Evolutionary conservation across 2,329 filamentous ascomycete species (phyloP).

Genomic region (Canariomyces notabilis): DNA sequence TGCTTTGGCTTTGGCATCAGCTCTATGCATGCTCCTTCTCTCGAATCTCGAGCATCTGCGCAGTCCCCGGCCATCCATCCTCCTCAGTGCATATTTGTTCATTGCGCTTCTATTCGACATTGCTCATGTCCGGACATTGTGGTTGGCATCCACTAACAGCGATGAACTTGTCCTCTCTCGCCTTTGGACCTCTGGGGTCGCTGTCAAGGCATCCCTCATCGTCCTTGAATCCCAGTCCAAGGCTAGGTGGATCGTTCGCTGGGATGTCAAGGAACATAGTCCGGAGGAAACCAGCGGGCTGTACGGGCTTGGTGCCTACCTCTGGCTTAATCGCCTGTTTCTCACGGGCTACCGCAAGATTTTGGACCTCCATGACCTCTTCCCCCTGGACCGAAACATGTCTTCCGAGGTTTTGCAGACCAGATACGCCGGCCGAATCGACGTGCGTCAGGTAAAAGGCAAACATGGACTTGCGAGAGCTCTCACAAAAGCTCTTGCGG

Average conservation of each 20-base stretch:
- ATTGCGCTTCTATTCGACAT: slow-evolving; percentile 41
- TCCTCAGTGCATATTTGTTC: slow-evolving; percentile 39
- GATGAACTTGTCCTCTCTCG: slow-evolving; percentile 26
- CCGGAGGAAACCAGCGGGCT: slow-evolving; percentile 31
- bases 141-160: slow-evolving; percentile 27
- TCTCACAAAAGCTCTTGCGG: slow-evolving; percentile 28
- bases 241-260: slow-evolving; percentile 33
- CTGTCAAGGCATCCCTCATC: slow-evolving; percentile 34
- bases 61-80: slow-evolving; percentile 37
- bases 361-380: slow-evolving; percentile 31
- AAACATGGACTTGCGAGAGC: slow-evolving; percentile 29
- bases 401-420: slow-evolving; percentile 19
- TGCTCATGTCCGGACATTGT: slow-evolving; percentile 39
- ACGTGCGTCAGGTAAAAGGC: slow-evolving; percentile 12
- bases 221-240: slow-evolving; percentile 37
- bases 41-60: slow-evolving; percentile 30
- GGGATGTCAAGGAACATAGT: slow-evolving; percentile 37
- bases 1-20: slow-evolving; percentile 24
- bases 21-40: slow-evolving; percentile 30
- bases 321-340: slow-evolving; percentile 32
- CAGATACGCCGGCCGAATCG: slow-evolving; percentile 9
- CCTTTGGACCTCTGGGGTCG: slow-evolving; percentile 33
- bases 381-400: slow-evolving; percentile 26
- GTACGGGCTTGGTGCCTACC: slow-evolving; percentile 28
- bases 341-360: slow-evolving; percentile 30